phyloP scores from a whole-genome alignment of 2,329 filamentous ascomycete species.

The Myriosclerotinia duriaeana region DNA sequence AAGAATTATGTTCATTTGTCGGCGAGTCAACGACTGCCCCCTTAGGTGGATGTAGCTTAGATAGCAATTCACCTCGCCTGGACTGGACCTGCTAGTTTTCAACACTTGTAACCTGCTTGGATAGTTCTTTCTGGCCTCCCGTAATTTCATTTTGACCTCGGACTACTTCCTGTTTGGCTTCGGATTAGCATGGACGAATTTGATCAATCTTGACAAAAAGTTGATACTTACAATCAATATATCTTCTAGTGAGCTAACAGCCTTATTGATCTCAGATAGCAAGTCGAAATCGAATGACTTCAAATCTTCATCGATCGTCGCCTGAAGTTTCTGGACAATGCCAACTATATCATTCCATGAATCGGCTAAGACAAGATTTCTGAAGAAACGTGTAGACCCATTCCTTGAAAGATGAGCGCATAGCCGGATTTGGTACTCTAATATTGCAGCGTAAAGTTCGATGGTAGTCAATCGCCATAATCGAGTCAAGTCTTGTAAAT shows the following conservation, averaged over 20 bases:
- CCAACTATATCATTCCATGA: background rate
- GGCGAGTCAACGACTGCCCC: background rate
- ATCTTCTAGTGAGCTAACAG: background rate
- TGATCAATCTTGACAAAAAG: no score
- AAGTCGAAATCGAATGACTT: background rate
- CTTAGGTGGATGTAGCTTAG: background rate
- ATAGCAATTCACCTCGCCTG: background rate
- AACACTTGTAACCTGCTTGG: background rate
- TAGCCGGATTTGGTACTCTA: background rate
- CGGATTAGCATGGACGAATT: background rate
- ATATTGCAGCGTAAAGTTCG: background rate
- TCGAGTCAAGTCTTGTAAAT: background rate
- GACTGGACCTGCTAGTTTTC: background rate
- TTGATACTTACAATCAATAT: background rate
- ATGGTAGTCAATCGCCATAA: background rate
- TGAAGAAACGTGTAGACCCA: background rate
- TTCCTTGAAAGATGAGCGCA: background rate
- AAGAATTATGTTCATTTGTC: background rate
- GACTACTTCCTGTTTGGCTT: background rate
- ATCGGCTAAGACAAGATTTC: background rate
- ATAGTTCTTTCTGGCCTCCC: background rate
- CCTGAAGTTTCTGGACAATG: background rate
- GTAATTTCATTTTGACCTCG: background rate
- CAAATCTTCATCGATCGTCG: background rate
- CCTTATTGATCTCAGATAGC: background rate